Evolutionary conservation across 495 filamentous ascomycete genomes (phyloP), one percentile per base, ranked within the genome.

Genomic region (Apodospora peruviana): DNA sequence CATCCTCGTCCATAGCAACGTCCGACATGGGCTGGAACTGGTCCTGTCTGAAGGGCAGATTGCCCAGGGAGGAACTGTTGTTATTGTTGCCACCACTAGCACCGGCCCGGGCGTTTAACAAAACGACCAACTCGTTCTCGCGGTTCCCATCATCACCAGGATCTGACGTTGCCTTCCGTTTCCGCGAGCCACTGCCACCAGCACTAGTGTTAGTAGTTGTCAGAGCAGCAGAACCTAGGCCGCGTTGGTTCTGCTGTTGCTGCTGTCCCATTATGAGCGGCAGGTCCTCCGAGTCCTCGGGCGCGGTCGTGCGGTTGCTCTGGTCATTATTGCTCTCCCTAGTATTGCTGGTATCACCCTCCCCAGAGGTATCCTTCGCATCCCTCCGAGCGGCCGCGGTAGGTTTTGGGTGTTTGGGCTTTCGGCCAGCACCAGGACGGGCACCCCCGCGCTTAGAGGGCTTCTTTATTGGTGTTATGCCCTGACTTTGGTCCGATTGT

Each of bases 341-440:
- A 19, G 36, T 46, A 8, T 48, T 53, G 16, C 22, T 47, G 32
- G 41, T 22, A 34, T 16, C 9, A 4, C 40, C 41, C 9, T 50
- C 44, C 34, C 24, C 40, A 36, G 16, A 32, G 44, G 18, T 42
- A 43, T 5, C 2, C 46, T 51, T 44, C 25, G 32, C 47, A 16
- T 27, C 43, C 24, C 40, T 47, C 16, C 32, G 44, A 4, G 27
- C 45, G n/a, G n/a, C 43, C 17, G 11, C 0, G 35, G n/a, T 47
- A 14, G 50, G 25, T 1, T 40, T 40, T 0, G 49, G 56, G 22
- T 56, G 49, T 35, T 60, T 66, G 0, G 60, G 60, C 36, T 66
- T 66, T 12, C 62, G 55, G 1, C 62, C 62, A 2, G 62, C 62
- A 24, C 62, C 62, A 43, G 62, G 62, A 9, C 62, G 50, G 14